Conservation (phyloP, 495 filamentous ascomycete genomes). For the Penicillium coffeae region DNA sequence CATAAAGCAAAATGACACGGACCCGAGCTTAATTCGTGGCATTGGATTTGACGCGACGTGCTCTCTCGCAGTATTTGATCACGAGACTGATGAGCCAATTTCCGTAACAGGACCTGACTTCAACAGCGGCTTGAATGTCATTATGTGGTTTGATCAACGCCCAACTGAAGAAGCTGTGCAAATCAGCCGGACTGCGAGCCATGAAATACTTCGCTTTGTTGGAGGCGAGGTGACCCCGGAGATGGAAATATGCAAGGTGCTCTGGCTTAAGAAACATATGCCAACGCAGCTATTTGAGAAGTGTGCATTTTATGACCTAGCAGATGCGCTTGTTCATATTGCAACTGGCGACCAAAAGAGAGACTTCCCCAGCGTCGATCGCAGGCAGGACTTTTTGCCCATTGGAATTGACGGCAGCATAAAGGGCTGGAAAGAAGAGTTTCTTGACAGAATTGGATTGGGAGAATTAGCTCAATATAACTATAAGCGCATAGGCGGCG, state of each 20-base stretch:
- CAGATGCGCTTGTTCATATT: conserved; percentile 90
- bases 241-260: conserved; percentile 97
- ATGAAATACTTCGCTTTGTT: conserved; percentile 92
- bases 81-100: conserved; percentile 85
- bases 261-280: conserved; percentile 99
- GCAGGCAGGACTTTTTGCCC: conserved; percentile 93
- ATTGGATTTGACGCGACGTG: conserved; percentile 98
- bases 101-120: conserved; percentile 86
- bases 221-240: conserved; percentile 97
- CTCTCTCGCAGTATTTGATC: conserved; percentile 83
- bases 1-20: conserved; percentile 72
- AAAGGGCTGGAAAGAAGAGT: conserved; percentile 97
- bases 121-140: conserved; percentile 79
- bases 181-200: conserved; percentile 80
- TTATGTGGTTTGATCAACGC: conserved; percentile 91
- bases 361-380: conserved; percentile 89
- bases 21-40: conserved; percentile 67
- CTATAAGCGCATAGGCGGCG: conserved; percentile 88
- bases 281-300: conserved; percentile 81
- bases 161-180: conserved; percentile 82
- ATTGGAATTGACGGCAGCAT: conserved; percentile 95
- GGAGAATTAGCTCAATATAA: conserved; percentile 76
- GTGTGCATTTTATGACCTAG: conserved; percentile 95
- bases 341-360: conserved; percentile 91
- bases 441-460: conserved; percentile 78